Percentiles rank a stretch among this genome's conserved stretches.
Evolutionary conservation across 306 rosid species (phyloP).

Genomic region (Cercis canadensis): DNA sequence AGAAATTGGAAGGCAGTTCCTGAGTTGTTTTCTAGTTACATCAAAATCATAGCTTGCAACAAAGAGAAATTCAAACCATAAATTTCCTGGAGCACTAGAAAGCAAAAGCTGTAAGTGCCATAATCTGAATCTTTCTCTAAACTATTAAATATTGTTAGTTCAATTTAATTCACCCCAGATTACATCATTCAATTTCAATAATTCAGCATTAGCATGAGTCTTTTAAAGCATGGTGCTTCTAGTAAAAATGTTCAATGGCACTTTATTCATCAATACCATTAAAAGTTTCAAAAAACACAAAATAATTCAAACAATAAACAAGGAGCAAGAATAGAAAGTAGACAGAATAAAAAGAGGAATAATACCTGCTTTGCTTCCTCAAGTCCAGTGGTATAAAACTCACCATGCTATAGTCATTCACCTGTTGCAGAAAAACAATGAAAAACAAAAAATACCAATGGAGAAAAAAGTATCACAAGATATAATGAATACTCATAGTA

Average conservation of each 20-base stretch:
- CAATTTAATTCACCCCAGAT: background rate
- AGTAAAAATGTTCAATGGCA: no score
- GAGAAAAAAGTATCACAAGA: slow-evolving; percentile 26
- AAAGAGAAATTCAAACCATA: background rate
- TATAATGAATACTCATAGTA: slow-evolving; percentile 4
- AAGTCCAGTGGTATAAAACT: slow-evolving; percentile 85
- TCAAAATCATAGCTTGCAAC: background rate
- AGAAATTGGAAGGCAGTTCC: background rate
- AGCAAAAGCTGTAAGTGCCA: slow-evolving; percentile 3
- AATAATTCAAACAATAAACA: slow-evolving; percentile 7
- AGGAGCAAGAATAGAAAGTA: slow-evolving; percentile 1
- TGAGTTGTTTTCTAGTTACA: background rate
- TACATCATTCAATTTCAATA: slow-evolving; percentile 2
- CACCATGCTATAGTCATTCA: slow-evolving; percentile 70
- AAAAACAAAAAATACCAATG: slow-evolving; percentile 4
- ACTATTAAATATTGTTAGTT: background rate
- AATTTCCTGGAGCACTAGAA: slow-evolving; percentile 3
- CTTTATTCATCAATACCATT: slow-evolving; percentile 9
- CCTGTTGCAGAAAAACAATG: slow-evolving; percentile 50
- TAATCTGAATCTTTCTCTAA: background rate
- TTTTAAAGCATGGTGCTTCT: no score
- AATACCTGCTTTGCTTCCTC: slow-evolving; percentile 85
- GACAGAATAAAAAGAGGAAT: slow-evolving; percentile 19
- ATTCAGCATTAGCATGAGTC: no score
- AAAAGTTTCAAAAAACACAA: background rate